Evolutionary conservation across 2,329 filamentous ascomycete genomes (phyloP), one percentile per base, ranked within the genome.

Genomic region (Sphaerulina populicola): DNA sequence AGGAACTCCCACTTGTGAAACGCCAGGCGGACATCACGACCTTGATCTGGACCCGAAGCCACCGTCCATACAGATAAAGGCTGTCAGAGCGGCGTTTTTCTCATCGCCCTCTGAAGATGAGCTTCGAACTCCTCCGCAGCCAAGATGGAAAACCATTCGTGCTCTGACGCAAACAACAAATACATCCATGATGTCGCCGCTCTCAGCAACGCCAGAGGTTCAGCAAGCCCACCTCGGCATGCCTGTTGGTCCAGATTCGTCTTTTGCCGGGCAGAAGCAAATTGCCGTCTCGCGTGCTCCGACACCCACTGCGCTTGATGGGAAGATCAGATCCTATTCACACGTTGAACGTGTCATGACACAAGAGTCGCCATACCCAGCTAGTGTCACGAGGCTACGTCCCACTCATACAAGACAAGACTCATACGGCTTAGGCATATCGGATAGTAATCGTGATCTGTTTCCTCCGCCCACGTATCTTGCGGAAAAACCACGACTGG

Each of bases 171-270:
- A 59, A 36, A 53, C 49, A 15, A 60, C 60, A 4, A 43, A 59
- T 14, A 49, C 44, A n/a, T 63, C 59, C 2, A 37, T 57, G 6
- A 55, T 61, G 35, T 64, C 63, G 9, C 62, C 64, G 10, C 41
- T 64, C 8, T 61, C 63, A 35, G 56, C 61, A 10, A 64, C 63
- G 1, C 65, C 64, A 6, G 48, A 61, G 8, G 50, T 67, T 12
- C 59, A 64, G 40, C 48, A 64, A 30, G 65, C 64, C 5, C 61
- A 63, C 31, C 40, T 62, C 9, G 64, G 59, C 12, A 60, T 57
- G 30, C 53, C 60, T 36, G 52, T 64, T 8, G 60, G 61, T 1
- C 63, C 64, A 10, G 55, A 57, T 0, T 61, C 61, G 1, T 49
- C 56, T 2, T 59, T 57, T 39, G 60, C 59, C 29, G 61, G 61